Base-by-base conservation (phyloP, 2,329 filamentous ascomycete species). In the Plenodomus biglobosus region DNA sequence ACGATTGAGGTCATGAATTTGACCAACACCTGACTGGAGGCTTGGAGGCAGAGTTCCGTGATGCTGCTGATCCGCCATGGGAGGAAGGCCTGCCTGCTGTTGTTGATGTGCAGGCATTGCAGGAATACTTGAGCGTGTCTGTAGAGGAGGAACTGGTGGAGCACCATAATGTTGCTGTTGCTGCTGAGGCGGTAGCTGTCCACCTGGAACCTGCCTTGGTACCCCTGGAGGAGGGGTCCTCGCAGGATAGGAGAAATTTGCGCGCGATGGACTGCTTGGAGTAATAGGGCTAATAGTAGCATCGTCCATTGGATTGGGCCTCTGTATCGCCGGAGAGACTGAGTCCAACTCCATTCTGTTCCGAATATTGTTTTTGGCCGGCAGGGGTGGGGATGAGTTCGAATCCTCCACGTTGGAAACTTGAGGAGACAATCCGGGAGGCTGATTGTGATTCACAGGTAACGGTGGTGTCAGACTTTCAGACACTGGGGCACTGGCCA, bases 211-310 rank as follows among this genome's bases (percentile, higher is more conserved):
- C 15, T 69, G 64, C 19, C 64, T 60, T 11, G 68, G 65, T 5
- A 66, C 60, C 13, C 68, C 67, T 38, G 60, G 53, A 15, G 68
- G 68, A 5, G 66, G 66, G 40, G 61, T 54, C 47, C 68, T 50
- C 10, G 63, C 59, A 17, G 68, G 68, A 38, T 71, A 71, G 0
- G 68, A 71, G 47, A 71, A 71, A 46, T 71, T 70, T 6, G 62
- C 62, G 17, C 61, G 55, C 1, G 53, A 53, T 8, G 68, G 65
- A 44, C 65, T 68, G 8, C 53, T 48, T 6, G 67, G 66, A 13
- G 54, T 65, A 2, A 67, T 49, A 2, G 61, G 62, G 13, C 61
- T 62, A 19, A 58, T 56, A 6, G 56, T 46, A 6, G 56, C 45
- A 11, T 59, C 52, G 5, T 58, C 59, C 51, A 68, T 60, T 2